Base-by-base conservation (phyloP, 805 yeast species). In the Wickerhamiella slavikovae region DNA sequence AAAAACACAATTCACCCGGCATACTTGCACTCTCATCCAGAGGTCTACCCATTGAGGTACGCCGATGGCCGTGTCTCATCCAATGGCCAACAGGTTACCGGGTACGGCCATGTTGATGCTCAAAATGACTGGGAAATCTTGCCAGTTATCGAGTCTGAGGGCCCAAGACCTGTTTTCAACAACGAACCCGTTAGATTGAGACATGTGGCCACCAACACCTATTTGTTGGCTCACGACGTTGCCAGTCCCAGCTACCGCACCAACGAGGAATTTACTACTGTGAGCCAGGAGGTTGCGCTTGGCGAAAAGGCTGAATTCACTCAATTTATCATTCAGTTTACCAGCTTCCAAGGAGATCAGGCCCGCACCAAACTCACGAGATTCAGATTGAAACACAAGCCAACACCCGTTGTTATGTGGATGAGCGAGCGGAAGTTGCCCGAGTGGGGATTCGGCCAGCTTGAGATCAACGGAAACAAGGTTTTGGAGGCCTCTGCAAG, bases 21-120 rank as follows among this genome's bases (percentile, higher is more conserved):
- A 3, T 61, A 79, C 38, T 55, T 89, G 37, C 98, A 89, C 49
- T 85, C 96, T 0, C 98, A 89, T 48, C 58, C 62, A 12, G 92
- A 77, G 48, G 51, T 63, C 9, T 89, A 72, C 48, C 98, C 98
- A 11, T 80, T 70, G 38, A 72, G 94, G 50, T 89, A 89, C 49
- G 93, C 78, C 29, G 95, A 89, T 50, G 96, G 96, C 7, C 72
- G 98, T 56, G 62, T 89, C 29, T 96, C 96, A 3, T 78, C 94
- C 2, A 64, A 66, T 37, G 96, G 89, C 54, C 95, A 83, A 51
- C 99, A 89, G 53, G 63, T 89, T 29, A 89, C 98, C 17, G 78
- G 89, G 5, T 89, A 89, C 50, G 78, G 83, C 13, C 80, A 71
- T 52, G 79, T 79, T 48, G 96, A 89, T 50, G 54, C 62, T 30